phyloP scores from a whole-genome alignment of 73 alveolate genomes.

The Paramecium biaurelia region DNA sequence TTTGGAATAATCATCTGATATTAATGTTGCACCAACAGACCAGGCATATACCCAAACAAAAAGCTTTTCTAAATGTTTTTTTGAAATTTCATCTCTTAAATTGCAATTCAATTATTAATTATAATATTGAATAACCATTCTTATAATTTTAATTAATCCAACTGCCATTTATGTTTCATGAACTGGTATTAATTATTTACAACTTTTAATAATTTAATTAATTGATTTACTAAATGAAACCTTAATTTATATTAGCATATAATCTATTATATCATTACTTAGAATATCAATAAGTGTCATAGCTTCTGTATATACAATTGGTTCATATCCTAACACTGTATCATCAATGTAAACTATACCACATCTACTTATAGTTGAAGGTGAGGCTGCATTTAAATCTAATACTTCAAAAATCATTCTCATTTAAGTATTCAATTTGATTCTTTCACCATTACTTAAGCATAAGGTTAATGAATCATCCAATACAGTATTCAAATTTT shows the following conservation, averaged over 20 bases:
- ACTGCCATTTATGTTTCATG: constrained; percentile 72
- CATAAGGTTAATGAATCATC: constrained; percentile 98
- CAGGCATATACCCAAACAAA: constrained; percentile 77
- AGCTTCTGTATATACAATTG: constrained; percentile 62
- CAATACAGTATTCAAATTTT: constrained; percentile 98
- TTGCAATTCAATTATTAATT: constrained; percentile 35
- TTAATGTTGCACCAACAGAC: constrained; percentile 79
- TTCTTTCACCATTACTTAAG: constrained; percentile 72
- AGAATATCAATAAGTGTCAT: not conserved
- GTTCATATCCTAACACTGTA: constrained; percentile 82
- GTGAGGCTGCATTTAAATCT: constrained; percentile 75
- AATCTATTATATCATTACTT: not conserved
- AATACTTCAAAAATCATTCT: constrained; percentile 73
- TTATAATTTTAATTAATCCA: constrained; percentile 71
- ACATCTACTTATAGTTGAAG: constrained; percentile 82
- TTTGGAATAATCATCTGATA: constrained; percentile 65
- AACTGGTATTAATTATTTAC: constrained; percentile 60
- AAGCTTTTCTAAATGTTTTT: constrained; percentile 70
- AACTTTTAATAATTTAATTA: not conserved
- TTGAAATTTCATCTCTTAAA: constrained; percentile 68
- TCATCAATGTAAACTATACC: constrained; percentile 87
- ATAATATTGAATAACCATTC: constrained; percentile 52
- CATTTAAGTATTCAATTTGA: constrained; percentile 61
- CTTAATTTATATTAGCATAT: not conserved
- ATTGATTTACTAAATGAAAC: not conserved